Evolutionary conservation across 805 yeast genomes (phyloP).

Genomic region (Monosporozyma servazzii): DNA sequence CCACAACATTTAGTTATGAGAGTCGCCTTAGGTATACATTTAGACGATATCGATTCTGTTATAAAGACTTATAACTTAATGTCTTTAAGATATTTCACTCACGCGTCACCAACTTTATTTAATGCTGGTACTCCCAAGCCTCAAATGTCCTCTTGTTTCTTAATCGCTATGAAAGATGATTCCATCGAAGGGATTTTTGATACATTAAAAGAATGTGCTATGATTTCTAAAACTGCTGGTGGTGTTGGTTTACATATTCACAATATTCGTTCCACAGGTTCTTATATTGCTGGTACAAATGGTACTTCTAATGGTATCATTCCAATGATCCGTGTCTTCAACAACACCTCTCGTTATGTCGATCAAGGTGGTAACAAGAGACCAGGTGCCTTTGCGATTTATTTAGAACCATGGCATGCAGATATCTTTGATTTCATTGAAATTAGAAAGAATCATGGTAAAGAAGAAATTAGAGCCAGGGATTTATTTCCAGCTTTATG

Average conservation of each 20-base stretch:
- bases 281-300: constrained; percentile 81
- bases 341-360: constrained; percentile 90
- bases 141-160: constrained; percentile 85
- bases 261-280: constrained; percentile 74
- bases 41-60: constrained; percentile 48
- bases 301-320: constrained; percentile 86
- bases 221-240: constrained; percentile 88
- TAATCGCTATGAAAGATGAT: constrained; percentile 83
- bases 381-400: constrained; percentile 92
- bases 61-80: constrained; percentile 75
- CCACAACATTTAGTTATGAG: constrained; percentile 86
- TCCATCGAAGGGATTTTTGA: constrained; percentile 90
- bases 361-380: constrained; percentile 97
- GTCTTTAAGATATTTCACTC: constrained; percentile 80
- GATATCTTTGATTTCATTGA: constrained; percentile 81
- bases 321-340: constrained; percentile 89
- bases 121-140: constrained; percentile 83
- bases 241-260: constrained; percentile 87
- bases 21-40: constrained; percentile 85
- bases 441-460: constrained; percentile 86
- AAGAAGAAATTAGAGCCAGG: constrained; percentile 85
- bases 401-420: constrained; percentile 93
- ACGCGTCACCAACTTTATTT: constrained; percentile 89
- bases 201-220: constrained; percentile 76
- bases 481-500: constrained; percentile 86